phyloP scores from a whole-genome alignment of 2,329 filamentous ascomycete species.

The Metarhizium humberi region DNA sequence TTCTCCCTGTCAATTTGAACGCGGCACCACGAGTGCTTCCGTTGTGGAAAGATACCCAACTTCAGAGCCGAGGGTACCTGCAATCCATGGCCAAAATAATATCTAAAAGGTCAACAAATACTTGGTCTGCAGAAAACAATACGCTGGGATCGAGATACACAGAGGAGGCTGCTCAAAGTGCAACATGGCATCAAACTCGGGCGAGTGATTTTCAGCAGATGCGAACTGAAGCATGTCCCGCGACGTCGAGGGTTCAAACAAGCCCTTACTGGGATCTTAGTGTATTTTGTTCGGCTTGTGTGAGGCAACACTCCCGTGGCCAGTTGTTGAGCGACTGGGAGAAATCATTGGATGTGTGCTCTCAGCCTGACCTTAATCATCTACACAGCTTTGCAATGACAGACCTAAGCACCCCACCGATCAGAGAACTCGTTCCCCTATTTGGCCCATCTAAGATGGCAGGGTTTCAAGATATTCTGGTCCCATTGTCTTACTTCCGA shows the following conservation, averaged over 20 bases:
- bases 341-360: constrained; percentile 57
- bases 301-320: constrained; percentile 53
- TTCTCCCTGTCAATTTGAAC: constrained; percentile 72
- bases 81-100: constrained; percentile 19
- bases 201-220: constrained; percentile 27
- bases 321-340: constrained; percentile 60
- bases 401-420: constrained; percentile 50
- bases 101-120: constrained; percentile 15
- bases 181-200: constrained; percentile 2
- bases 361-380: constrained; percentile 66
- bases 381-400: constrained; percentile 67
- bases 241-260: constrained; percentile 48
- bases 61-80: constrained; percentile 12
- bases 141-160: background rate
- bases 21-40: constrained; percentile 25
- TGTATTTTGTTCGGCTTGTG: constrained; percentile 56
- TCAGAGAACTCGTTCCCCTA: constrained; percentile 59
- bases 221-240: constrained; percentile 48
- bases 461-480: constrained; percentile 68
- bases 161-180: background rate
- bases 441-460: constrained; percentile 67
- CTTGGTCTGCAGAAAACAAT: constrained; percentile 1
- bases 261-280: constrained; percentile 54
- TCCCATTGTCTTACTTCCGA: constrained; percentile 45
- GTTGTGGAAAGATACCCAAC: constrained; percentile 49